Percentiles rank a stretch among this genome's conserved stretches.
Conservation (phyloP, 2,329 filamentous ascomycete species). For the Xylariaceae sp. region DNA sequence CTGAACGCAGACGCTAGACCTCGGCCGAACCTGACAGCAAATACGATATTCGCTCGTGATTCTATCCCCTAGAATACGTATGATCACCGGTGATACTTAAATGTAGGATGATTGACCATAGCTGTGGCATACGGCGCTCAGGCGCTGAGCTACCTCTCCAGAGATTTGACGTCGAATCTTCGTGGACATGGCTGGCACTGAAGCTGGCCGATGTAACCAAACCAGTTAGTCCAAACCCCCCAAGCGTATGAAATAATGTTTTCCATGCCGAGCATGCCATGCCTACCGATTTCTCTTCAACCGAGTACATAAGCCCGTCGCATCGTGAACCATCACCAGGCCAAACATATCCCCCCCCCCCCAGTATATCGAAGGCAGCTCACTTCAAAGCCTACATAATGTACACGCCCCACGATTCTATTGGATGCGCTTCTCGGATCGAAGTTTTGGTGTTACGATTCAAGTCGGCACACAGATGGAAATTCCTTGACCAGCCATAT, state of each 20-base stretch:
- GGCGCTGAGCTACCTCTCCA: background rate
- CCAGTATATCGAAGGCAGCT: background rate
- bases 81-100: too few species aligned
- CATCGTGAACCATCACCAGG: background rate
- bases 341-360: background rate
- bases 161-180: too few species aligned
- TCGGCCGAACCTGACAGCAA: background rate
- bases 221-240: too few species aligned
- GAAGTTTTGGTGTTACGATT: background rate
- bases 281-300: background rate
- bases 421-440: background rate
- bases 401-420: background rate
- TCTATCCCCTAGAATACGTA: too few species aligned
- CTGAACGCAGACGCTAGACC: background rate
- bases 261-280: background rate
- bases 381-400: background rate
- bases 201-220: background rate
- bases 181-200: background rate
- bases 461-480: background rate
- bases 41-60: background rate
- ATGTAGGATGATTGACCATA: background rate
- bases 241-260: background rate
- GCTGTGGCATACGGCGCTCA: background rate
- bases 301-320: background rate
- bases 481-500: background rate